phyloP scores from a whole-genome alignment of 768 basidiomycete genomes.

The Agaricus sinodeliciosus region DNA sequence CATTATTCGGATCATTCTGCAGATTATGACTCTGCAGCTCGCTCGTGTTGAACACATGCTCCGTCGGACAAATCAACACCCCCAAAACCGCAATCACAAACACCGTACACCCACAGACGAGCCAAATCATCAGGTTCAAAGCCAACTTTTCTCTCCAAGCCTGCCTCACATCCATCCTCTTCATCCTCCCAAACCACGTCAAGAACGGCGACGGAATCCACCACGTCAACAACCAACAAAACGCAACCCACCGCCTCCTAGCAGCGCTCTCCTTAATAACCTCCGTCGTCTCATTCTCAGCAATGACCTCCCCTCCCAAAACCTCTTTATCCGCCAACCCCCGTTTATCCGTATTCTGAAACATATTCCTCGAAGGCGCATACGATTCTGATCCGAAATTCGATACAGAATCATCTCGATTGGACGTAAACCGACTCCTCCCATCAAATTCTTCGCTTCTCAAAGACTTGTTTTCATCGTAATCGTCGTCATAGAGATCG shows the following conservation, averaged over 20 bases:
- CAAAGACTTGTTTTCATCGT: slow-evolving; percentile 68
- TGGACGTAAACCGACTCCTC: slow-evolving; percentile 69
- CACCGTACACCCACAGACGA: slow-evolving; percentile 78
- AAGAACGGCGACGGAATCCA: slow-evolving; percentile 79
- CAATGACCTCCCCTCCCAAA: slow-evolving; percentile 67
- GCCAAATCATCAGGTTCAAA: slow-evolving; percentile 94
- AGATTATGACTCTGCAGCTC: slow-evolving; percentile 76
- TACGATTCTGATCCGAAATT: slow-evolving; percentile 91
- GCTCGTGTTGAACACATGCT: slow-evolving; percentile 78
- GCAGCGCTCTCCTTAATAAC: slow-evolving; percentile 77
- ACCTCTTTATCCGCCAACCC: slow-evolving; percentile 75
- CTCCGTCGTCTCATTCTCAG: slow-evolving; percentile 86
- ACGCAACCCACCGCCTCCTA: slow-evolving; percentile 77
- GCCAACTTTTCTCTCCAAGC: slow-evolving; percentile 98
- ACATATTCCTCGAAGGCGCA: slow-evolving; percentile 94
- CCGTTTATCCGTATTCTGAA: slow-evolving; percentile 75
- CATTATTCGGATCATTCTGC: slow-evolving; percentile 59
- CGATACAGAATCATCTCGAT: slow-evolving; percentile 71
- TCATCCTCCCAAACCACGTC: slow-evolving; percentile 80
- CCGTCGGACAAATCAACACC: slow-evolving; percentile 85
- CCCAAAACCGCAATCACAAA: slow-evolving; percentile 93
- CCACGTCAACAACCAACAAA: slow-evolving; percentile 88
- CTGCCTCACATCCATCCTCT: slow-evolving; percentile 86
- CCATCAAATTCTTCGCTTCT: slow-evolving; percentile 77
- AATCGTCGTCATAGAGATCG: slow-evolving; percentile 72